Evolutionary conservation across 306 rosid species (phyloP).

Genomic region (Senna tora): DNA sequence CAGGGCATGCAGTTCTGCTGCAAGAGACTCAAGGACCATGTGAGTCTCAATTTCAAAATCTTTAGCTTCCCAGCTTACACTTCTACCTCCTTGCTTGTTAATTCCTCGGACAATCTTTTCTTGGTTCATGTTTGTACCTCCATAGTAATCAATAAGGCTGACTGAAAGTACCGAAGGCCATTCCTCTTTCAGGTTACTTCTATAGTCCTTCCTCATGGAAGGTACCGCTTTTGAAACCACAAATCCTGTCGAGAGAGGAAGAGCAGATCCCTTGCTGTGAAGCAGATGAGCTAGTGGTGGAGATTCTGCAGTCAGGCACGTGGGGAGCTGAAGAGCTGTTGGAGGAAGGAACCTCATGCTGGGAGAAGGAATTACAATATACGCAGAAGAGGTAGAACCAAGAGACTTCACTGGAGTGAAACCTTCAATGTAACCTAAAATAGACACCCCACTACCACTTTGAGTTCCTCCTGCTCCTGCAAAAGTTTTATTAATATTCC

Average conservation of each 20-base stretch:
- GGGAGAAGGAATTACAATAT: constrained; percentile 90
- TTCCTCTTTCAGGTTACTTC: constrained; percentile 83
- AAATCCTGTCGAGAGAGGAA: constrained; percentile 89
- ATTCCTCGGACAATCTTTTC: constrained; percentile 68
- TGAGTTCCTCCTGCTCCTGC: constrained; percentile 67
- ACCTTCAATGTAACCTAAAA: constrained; percentile 76
- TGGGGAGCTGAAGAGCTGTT: constrained; percentile 87
- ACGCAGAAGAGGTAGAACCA: constrained; percentile 82
- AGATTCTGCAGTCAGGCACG: constrained; percentile 97
- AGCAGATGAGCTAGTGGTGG: constrained; percentile 99
- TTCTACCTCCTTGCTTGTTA: constrained; percentile 72
- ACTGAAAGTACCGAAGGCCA: constrained; percentile 92
- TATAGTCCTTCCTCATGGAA: constrained; percentile 79
- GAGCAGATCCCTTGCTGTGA: constrained; percentile 97
- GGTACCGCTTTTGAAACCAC: constrained; percentile 93
- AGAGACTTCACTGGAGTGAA: constrained; percentile 97
- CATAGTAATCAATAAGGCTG: constrained; percentile 89
- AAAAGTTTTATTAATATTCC: constrained; percentile 26
- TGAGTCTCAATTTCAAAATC: constrained; percentile 80
- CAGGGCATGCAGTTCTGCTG: constrained; percentile 95
- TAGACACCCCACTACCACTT: constrained; percentile 46
- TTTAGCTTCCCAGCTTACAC: constrained; percentile 65
- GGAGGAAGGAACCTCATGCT: constrained; percentile 97
- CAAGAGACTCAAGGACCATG: constrained; percentile 82
- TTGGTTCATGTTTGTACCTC: constrained; percentile 66